These are phyloP conservation scores for Phaffomyces opuntiae DNA, from an alignment of 805 yeast species.

Conservation along the genomic window DNA sequence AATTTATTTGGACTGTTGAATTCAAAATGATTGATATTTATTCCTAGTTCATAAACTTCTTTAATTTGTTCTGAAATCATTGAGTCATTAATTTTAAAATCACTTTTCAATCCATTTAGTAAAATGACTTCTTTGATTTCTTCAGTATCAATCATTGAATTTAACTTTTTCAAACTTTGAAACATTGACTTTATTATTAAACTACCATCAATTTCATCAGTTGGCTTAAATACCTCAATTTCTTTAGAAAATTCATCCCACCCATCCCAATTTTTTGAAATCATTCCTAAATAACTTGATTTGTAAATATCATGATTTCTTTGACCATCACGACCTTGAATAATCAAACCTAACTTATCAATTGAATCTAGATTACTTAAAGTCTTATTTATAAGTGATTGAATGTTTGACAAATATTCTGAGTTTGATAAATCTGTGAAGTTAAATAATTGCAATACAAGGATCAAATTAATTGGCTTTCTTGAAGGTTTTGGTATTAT, in stretches of 20 bases:
- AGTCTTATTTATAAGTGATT: constrained; percentile 21
- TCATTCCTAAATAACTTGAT: constrained; percentile 39
- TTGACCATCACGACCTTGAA: constrained; percentile 39
- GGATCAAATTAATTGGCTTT: constrained; percentile 33
- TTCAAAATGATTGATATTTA: constrained; percentile 3
- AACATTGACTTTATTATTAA: not conserved
- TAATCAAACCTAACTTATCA: constrained; percentile 42
- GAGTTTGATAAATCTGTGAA: constrained; percentile 17
- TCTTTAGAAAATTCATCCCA: constrained; percentile 39
- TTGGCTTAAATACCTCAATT: constrained; percentile 21
- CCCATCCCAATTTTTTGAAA: constrained; percentile 38
- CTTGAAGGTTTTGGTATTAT: constrained; percentile 35
- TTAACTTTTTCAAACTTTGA: constrained; percentile 4
- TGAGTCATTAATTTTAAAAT: not conserved
- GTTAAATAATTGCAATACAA: constrained; percentile 36
- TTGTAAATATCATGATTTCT: constrained; percentile 30
- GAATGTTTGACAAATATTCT: constrained; percentile 24
- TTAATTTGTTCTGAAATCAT: not conserved
- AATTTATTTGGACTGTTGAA: not conserved
- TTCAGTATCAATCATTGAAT: constrained; percentile 5
- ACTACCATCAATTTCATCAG: constrained; percentile 5
- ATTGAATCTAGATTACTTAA: constrained; percentile 24
- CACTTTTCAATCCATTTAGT: constrained; percentile 5
- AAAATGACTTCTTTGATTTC: constrained; percentile 3
- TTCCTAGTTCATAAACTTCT: not conserved